Evolutionary conservation across 2,329 filamentous ascomycete species (phyloP), one percentile per base, ranked within the genome.

Genomic region (Canariomyces notabilis): DNA sequence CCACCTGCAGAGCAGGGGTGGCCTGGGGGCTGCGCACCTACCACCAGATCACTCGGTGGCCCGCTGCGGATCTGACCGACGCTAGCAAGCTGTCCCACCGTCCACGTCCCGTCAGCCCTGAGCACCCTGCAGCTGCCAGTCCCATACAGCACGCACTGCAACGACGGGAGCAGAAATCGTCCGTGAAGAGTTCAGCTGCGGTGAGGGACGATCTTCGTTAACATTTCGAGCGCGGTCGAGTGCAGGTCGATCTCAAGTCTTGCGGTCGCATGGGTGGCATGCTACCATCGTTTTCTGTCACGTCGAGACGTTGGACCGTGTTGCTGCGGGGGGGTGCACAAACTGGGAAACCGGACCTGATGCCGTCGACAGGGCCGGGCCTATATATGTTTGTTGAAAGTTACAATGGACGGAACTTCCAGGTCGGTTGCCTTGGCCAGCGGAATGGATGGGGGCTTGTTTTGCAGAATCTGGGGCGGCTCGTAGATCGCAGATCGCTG

Each of bases 401-500:
- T 4, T 34, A 9, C 15, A 26, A 18, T 35, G 40, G 31, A 18
- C 14, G 20, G 21, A 18, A 14, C 14, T 16, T 36, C 3, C 3
- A 4, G 37, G 22, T 40, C 29, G 36, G 46, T 19, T 18, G 29
- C 42, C 42, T 26, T 38, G 37, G 42, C 40, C 32, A 12, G 32
- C 11, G 9, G 29, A 11, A 26, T 35, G 41, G 26, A n/a, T n/a
- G n/a, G n/a, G n/a, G n/a, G n/a, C n/a, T n/a, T n/a, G n/a, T n/a
- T 22, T 32, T 35, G 31, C 22, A 23, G 38, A 46, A 51, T 46
- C 49, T 32, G 42, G 49, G 45, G 38, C 33, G 37, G 44, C 37
- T 39, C 44, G 49, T 37, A 46, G 46, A 49, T 49, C 46, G n/a
- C 42, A 42, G 38, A 23, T 39, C 46, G 49, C 26, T 15, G 14